Percentiles rank a stretch among this genome's conserved stretches.
These are phyloP conservation scores for Cystofilobasidium capitatum DNA, from an alignment of 768 basidiomycete genomes.

Conservation along the genomic window DNA sequence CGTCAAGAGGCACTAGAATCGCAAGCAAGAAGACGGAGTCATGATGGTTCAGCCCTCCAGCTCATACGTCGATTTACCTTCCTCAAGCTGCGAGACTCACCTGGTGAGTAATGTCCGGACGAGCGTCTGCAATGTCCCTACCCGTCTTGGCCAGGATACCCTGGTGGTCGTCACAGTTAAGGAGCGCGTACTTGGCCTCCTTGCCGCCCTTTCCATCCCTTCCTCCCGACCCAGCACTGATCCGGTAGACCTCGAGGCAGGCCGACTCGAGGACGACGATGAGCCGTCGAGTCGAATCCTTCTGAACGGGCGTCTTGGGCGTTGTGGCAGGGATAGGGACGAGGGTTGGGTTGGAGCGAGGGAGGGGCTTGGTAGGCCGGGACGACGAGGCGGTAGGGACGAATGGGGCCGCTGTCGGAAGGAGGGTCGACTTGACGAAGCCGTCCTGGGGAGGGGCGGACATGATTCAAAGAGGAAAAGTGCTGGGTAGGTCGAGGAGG, in stretches of 20 bases:
- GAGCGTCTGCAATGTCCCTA: slow-evolving; percentile 95
- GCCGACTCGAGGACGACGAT: slow-evolving; percentile 90
- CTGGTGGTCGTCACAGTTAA: slow-evolving; percentile 99
- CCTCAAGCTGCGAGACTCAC: slow-evolving; percentile 51
- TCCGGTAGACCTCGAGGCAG: slow-evolving; percentile 87
- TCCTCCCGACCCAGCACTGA: slow-evolving; percentile 52
- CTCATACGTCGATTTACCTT: background rate
- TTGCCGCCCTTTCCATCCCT: slow-evolving; percentile 46
- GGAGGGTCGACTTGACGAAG: slow-evolving; percentile 3
- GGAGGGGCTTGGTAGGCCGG: slow-evolving; percentile 45
- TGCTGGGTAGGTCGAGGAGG: background rate
- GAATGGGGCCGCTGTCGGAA: slow-evolving; percentile 4
- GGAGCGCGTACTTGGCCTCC: slow-evolving; percentile 87
- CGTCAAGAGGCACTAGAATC: slow-evolving; percentile 77
- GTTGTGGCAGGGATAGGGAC: slow-evolving; percentile 74
- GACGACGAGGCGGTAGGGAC: slow-evolving; percentile 7
- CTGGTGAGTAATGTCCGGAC: slow-evolving; percentile 98
- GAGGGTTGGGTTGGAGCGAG: slow-evolving; percentile 67
- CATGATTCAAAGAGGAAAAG: background rate
- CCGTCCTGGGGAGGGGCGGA: background rate
- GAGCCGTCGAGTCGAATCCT: slow-evolving; percentile 51
- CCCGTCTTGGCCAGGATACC: slow-evolving; percentile 96
- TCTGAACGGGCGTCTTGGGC: slow-evolving; percentile 44
- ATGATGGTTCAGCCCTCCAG: background rate
- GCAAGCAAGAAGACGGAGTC: background rate